A percentile compares a stretch with the other conserved stretches of the same genome.
Evolutionary conservation across 129 eudicot species (phyloP).

Genomic region (Arctium minus): DNA sequence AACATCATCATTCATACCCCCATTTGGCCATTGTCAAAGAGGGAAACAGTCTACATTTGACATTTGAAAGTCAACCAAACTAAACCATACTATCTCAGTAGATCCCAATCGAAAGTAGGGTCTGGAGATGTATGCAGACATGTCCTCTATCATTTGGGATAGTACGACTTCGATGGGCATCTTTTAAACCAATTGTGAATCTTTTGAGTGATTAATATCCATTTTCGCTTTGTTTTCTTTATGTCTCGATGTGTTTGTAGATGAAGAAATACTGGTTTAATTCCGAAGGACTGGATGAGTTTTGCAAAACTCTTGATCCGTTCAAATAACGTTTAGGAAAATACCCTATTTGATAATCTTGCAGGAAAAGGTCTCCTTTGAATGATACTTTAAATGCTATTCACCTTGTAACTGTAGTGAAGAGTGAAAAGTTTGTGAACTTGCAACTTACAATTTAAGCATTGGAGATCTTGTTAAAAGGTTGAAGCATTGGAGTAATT

Average conservation of each 20-base stretch:
- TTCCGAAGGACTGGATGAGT: slow-evolving; percentile 28
- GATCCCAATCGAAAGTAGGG: background rate
- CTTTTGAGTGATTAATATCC: background rate
- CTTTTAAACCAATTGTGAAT: background rate
- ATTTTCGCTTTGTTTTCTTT: background rate
- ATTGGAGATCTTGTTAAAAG: too few species aligned
- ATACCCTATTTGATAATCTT: too few species aligned
- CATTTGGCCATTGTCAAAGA: background rate
- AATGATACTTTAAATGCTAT: too few species aligned
- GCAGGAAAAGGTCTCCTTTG: too few species aligned
- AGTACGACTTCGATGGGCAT: background rate
- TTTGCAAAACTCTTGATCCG: slow-evolving; percentile 34
- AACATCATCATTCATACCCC: background rate
- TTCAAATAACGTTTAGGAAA: background rate
- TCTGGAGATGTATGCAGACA: background rate
- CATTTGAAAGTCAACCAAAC: slow-evolving; percentile 7
- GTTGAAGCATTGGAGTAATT: too few species aligned
- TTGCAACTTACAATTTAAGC: too few species aligned
- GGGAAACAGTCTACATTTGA: background rate
- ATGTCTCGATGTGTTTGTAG: slow-evolving; percentile 28
- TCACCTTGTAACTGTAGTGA: too few species aligned
- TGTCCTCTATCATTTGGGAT: background rate
- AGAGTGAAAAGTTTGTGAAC: too few species aligned
- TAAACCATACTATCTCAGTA: background rate
- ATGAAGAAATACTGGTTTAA: slow-evolving; percentile 63